A percentile compares a stretch with the other conserved stretches of the same genome.
These are phyloP conservation scores for Eimeria maxima DNA, from an alignment of 169 alveolate species.

Conservation along the genomic window DNA sequence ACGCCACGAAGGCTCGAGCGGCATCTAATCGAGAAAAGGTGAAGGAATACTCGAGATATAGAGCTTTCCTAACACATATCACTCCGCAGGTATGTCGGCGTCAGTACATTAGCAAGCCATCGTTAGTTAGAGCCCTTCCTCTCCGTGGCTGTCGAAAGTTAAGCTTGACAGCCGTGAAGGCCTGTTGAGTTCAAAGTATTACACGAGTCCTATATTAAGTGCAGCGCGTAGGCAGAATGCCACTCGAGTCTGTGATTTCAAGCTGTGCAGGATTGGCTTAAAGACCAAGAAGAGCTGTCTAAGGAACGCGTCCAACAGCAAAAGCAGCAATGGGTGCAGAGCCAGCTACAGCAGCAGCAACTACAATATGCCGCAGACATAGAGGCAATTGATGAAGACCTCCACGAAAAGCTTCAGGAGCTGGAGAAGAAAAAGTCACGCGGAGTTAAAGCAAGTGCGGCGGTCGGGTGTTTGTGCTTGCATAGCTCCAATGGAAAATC, in stretches of 20 bases:
- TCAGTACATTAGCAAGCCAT: neutral
- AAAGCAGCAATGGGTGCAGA: slow-evolving; percentile 71
- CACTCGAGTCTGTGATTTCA: neutral
- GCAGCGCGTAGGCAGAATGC: neutral
- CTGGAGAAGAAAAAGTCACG: slow-evolving; percentile 54
- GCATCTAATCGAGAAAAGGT: slow-evolving; percentile 83
- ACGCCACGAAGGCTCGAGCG: slow-evolving; percentile 56
- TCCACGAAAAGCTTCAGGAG: slow-evolving; percentile 43
- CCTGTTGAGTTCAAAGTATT: too few species aligned
- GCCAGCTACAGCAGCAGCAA: slow-evolving; percentile 72
- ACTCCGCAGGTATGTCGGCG: slow-evolving; percentile 85
- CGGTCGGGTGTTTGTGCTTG: neutral
- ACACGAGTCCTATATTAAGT: neutral
- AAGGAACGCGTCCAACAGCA: slow-evolving; percentile 32
- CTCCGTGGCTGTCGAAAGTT: neutral
- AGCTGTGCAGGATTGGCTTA: slow-evolving; percentile 71
- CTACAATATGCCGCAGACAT: slow-evolving; percentile 49
- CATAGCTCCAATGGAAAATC: neutral
- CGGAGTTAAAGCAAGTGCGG: slow-evolving; percentile 44
- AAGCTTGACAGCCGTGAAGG: neutral
- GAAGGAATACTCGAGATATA: slow-evolving; percentile 83
- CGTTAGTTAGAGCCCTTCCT: neutral
- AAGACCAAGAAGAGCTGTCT: slow-evolving; percentile 65
- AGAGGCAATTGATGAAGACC: slow-evolving; percentile 41
- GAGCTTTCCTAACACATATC: slow-evolving; percentile 83